A percentile compares a stretch with the other conserved stretches of the same genome.
These are phyloP conservation scores for Echeveria elegans DNA, from an alignment of 164 flowering plant species.

Conservation along the genomic window DNA sequence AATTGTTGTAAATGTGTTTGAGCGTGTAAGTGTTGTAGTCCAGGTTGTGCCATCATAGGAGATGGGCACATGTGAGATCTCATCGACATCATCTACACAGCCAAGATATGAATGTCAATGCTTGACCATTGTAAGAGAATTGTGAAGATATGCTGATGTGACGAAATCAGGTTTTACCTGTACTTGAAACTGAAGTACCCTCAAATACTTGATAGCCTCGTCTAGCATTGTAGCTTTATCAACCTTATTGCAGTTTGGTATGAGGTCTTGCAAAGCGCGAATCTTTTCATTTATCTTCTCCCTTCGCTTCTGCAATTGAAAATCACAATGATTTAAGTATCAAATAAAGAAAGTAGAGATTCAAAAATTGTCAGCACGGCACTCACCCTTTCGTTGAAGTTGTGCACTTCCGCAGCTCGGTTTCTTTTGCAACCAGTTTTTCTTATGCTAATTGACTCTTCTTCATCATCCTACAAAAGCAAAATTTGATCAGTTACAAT, in stretches of 20 bases:
- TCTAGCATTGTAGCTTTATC: constrained; percentile 29
- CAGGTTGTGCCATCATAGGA: constrained; percentile 12
- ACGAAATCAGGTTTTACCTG: constrained; percentile 16
- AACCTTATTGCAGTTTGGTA: constrained; percentile 28
- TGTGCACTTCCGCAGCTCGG: constrained; percentile 15
- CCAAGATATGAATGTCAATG: not conserved
- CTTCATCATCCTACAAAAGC: constrained; percentile 14
- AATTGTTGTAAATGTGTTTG: constrained; percentile 9
- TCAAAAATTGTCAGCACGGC: not conserved
- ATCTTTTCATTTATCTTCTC: constrained; percentile 26
- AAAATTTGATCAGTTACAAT: not conserved
- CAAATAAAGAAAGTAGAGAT: not conserved
- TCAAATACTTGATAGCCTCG: constrained; percentile 25
- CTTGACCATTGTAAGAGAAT: not conserved
- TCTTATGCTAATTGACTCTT: constrained; percentile 3
- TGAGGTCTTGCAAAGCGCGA: constrained; percentile 19
- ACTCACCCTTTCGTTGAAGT: constrained; percentile 19
- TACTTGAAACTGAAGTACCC: constrained; percentile 27
- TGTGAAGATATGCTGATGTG: not conserved
- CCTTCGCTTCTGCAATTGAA: constrained; percentile 19
- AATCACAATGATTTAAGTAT: not conserved
- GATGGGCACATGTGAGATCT: constrained; percentile 13
- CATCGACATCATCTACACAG: constrained; percentile 25
- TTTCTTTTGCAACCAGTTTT: constrained; percentile 14
- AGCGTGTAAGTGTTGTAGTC: constrained; percentile 15